These are phyloP conservation scores for Mycena pura DNA, from an alignment of 768 basidiomycete genomes.

Conservation along the genomic window DNA sequence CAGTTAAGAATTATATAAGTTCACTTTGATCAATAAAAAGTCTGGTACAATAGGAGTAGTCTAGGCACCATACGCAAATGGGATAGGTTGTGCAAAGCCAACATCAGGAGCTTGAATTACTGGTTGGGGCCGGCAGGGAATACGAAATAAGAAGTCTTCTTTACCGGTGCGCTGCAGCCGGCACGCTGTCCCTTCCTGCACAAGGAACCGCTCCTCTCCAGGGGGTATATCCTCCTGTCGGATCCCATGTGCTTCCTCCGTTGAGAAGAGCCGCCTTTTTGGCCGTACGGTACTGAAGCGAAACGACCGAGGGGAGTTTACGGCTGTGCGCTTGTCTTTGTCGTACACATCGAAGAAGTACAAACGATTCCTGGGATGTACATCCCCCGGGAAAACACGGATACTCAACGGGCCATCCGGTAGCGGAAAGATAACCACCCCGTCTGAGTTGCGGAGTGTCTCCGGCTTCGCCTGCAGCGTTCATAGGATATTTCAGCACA, in stretches of 20 bases:
- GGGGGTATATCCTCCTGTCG: neutral
- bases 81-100: neutral
- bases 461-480: neutral
- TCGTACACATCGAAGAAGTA: neutral
- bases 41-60: too few relatives aligned
- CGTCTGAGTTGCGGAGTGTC: neutral
- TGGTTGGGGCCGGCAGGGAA: neutral
- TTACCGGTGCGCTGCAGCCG: neutral
- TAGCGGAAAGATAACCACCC: neutral
- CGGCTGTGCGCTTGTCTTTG: neutral
- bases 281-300: neutral
- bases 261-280: neutral
- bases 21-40: too few relatives aligned
- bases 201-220: neutral
- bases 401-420: neutral
- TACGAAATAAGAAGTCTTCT: neutral
- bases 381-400: neutral
- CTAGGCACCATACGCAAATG: neutral
- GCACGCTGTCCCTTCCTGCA: neutral
- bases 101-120: neutral
- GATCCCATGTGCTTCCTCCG: neutral
- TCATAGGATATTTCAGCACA: neutral
- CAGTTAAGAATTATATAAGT: too few relatives aligned
- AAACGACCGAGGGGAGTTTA: neutral
- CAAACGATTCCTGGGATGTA: neutral